Percentiles rank a stretch among this genome's conserved stretches.
phyloP scores from a whole-genome alignment of 371 early-diverging fungal genomes.

The Massospora cicadina region DNA sequence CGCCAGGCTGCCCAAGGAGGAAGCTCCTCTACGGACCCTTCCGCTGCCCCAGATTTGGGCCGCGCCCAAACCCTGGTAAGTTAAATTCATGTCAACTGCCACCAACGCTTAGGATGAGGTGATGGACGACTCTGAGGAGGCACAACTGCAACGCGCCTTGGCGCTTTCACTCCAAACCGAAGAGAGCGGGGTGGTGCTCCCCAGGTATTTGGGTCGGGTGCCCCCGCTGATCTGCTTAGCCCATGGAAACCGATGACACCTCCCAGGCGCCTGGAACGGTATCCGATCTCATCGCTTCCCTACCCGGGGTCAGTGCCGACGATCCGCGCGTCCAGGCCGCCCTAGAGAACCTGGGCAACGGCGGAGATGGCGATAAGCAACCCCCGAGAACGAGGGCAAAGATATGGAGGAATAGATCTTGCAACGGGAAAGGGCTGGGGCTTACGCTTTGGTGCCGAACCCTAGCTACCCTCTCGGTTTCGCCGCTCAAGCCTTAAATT shows the following conservation, averaged over 20 bases:
- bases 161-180: slow-evolving; percentile 62
- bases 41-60: slow-evolving; percentile 14
- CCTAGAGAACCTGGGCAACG: slow-evolving; percentile 30
- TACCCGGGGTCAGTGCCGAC: slow-evolving; percentile 76
- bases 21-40: slow-evolving; percentile 20
- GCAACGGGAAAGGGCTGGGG: too few relatives aligned
- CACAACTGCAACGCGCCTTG: slow-evolving; percentile 70
- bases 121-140: slow-evolving; percentile 74
- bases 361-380: slow-evolving; percentile 25
- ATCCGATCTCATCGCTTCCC: slow-evolving; percentile 48
- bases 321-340: slow-evolving; percentile 71
- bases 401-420: slow-evolving; percentile 9
- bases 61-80: slow-evolving; percentile 14
- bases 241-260: neutral
- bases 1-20: slow-evolving; percentile 51
- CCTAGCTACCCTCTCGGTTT: too few relatives aligned
- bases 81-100: slow-evolving; percentile 16
- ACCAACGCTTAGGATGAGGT: slow-evolving; percentile 16
- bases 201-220: neutral
- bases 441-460: too few relatives aligned
- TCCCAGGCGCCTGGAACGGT: slow-evolving; percentile 27
- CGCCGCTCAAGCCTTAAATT: too few relatives aligned
- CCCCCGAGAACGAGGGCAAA: slow-evolving; percentile 18
- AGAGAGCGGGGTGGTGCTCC: slow-evolving; percentile 19
- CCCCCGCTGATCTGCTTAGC: neutral